Conservation (phyloP, 2,329 filamentous ascomycete genomes). For the Ophiobolus disseminans region DNA sequence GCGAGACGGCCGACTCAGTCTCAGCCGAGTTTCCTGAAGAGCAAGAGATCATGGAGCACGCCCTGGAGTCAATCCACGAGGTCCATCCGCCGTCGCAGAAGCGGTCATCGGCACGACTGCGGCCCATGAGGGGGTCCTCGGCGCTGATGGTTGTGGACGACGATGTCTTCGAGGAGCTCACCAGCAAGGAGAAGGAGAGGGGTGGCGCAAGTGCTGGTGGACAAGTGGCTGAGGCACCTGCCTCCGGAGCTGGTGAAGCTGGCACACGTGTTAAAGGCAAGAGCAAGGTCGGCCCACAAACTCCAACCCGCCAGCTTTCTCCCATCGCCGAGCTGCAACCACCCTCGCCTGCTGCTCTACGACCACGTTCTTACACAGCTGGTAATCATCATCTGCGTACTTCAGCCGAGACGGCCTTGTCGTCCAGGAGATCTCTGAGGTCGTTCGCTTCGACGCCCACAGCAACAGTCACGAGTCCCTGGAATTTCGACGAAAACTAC, state of each 20-base stretch:
- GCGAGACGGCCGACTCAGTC: too few species aligned
- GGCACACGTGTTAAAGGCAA: constrained; percentile 16
- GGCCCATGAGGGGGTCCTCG: constrained; percentile 42
- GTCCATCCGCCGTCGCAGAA: constrained; percentile 38
- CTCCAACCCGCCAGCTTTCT: constrained; percentile 22
- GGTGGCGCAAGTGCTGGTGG: constrained; percentile 4
- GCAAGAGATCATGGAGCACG: constrained; percentile 48
- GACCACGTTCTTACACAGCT: constrained; percentile 31
- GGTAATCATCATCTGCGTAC: constrained; percentile 21
- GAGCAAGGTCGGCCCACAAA: constrained; percentile 3
- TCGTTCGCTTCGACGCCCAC: constrained; percentile 35
- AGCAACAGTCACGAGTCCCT: constrained; percentile 51
- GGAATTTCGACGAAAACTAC: constrained; percentile 58
- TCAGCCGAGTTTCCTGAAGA: constrained; percentile 47
- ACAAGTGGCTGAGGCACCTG: constrained; percentile 11
- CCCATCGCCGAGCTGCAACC: constrained; percentile 33
- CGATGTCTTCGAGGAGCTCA: constrained; percentile 42
- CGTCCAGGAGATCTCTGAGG: constrained; percentile 34
- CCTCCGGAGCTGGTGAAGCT: constrained; percentile 15
- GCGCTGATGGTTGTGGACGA: constrained; percentile 44
- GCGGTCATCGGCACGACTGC: constrained; percentile 44
- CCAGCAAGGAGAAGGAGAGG: constrained; percentile 24
- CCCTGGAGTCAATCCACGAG: constrained; percentile 40
- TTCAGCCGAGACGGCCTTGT: constrained; percentile 29
- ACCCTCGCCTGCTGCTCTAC: constrained; percentile 31